Percentiles rank a stretch among this genome's conserved stretches.
Conservation (phyloP, 2,329 filamentous ascomycete genomes). For the Sporothrix variecibatus region DNA sequence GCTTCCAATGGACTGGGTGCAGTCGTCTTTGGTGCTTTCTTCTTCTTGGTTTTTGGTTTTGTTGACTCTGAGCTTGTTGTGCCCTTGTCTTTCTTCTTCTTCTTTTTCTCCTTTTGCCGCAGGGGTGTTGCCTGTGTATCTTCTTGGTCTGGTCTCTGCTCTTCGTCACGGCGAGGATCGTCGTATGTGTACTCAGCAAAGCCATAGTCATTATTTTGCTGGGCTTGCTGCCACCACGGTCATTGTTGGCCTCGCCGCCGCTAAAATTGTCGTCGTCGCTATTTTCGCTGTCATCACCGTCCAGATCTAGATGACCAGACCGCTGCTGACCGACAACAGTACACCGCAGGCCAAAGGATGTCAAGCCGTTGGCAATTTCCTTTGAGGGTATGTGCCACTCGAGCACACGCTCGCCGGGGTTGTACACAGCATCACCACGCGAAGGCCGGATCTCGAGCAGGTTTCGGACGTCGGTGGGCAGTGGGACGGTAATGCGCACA, state of each 20-base stretch:
- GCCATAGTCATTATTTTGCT: constrained; percentile 46
- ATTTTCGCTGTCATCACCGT: constrained; percentile 49
- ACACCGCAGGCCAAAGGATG: constrained; percentile 74
- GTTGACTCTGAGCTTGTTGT: background rate
- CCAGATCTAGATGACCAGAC: constrained; percentile 41
- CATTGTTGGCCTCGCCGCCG: constrained; percentile 42
- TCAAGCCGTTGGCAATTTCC: constrained; percentile 67
- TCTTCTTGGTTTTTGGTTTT: constrained; percentile 19
- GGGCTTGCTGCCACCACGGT: constrained; percentile 34
- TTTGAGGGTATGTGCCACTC: constrained; percentile 84
- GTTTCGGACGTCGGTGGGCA: constrained; percentile 78
- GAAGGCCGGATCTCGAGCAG: constrained; percentile 79
- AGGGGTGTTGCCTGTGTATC: constrained; percentile 32
- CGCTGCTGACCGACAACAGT: constrained; percentile 69
- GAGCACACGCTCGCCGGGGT: constrained; percentile 67
- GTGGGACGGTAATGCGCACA: constrained; percentile 73
- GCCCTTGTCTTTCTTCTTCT: constrained; percentile 34
- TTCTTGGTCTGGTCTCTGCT: background rate
- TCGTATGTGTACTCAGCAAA: constrained; percentile 57
- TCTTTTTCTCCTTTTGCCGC: constrained; percentile 39
- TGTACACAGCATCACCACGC: constrained; percentile 81
- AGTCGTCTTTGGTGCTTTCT: background rate
- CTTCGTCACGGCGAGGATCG: constrained; percentile 55
- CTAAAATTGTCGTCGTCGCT: constrained; percentile 45
- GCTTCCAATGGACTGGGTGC: background rate